These are phyloP conservation scores for Russula olivacea DNA, from an alignment of 768 basidiomycete genomes.

Conservation along the genomic window DNA sequence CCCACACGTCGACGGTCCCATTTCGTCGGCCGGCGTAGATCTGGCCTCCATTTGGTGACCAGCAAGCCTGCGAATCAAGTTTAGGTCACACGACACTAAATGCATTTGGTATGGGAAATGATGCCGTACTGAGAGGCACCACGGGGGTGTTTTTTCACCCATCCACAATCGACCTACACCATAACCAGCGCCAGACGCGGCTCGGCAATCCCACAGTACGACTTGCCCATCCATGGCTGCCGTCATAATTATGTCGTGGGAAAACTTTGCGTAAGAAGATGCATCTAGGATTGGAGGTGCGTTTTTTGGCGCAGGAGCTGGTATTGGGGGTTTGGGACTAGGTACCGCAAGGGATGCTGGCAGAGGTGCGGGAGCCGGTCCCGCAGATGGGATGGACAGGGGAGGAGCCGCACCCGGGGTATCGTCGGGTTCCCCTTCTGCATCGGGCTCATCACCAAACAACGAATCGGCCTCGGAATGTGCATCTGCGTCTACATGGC, in stretches of 20 bases:
- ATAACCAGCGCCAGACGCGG: constrained; percentile 45
- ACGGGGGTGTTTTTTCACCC: constrained; percentile 89
- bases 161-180: constrained; percentile 85
- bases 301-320: constrained; percentile 49
- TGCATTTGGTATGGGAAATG: background rate
- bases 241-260: constrained; percentile 80
- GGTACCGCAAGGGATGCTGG: constrained; percentile 21
- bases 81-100: constrained; percentile 16
- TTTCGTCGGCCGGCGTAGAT: constrained; percentile 90
- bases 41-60: constrained; percentile 84
- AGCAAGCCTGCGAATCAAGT: constrained; percentile 67
- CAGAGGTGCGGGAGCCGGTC: constrained; percentile 17
- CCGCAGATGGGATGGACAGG: constrained; percentile 20
- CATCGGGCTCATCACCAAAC: constrained; percentile 81
- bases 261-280: constrained; percentile 55
- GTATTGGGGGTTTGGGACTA: constrained; percentile 59
- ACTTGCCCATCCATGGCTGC: constrained; percentile 90
- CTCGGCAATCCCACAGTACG: constrained; percentile 84
- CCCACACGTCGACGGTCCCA: constrained; percentile 90
- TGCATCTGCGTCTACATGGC: constrained; percentile 43
- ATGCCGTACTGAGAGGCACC: constrained; percentile 84
- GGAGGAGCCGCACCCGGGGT: constrained; percentile 7
- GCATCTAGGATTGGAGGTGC: constrained; percentile 70
- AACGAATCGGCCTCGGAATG: constrained; percentile 82
- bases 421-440: constrained; percentile 41